Percentiles rank a stretch among this genome's conserved stretches.
Conservation (phyloP, 2,329 filamentous ascomycete genomes). For the Dothidotthia symphoricarpi region DNA sequence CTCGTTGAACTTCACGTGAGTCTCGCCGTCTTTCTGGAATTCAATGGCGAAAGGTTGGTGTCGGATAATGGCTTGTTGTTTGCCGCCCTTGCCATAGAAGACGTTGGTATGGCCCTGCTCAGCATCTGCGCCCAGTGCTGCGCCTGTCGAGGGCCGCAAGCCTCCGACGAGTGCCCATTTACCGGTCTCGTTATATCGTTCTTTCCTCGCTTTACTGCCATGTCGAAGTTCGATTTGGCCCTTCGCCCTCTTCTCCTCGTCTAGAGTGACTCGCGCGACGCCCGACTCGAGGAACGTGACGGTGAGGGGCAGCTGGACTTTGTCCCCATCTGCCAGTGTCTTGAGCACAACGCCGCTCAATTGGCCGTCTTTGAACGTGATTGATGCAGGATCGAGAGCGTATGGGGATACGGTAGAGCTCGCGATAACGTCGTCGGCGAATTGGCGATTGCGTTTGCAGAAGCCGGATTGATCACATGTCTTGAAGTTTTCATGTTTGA, state of each 20-base stretch:
- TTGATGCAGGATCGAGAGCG: conserved; percentile 66
- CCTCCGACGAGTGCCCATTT: conserved; percentile 85
- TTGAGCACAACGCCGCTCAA: conserved; percentile 82
- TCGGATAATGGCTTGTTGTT: conserved; percentile 78
- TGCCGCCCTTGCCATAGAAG: conserved; percentile 71
- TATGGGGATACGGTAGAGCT: conserved; percentile 81
- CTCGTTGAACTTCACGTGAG: conserved; percentile 85
- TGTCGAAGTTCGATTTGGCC: conserved; percentile 86
- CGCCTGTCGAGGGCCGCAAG: conserved; percentile 67
- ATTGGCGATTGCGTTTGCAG: conserved; percentile 90
- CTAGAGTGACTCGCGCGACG: conserved; percentile 79
- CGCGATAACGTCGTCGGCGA: conserved; percentile 72
- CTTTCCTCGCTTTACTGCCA: conserved; percentile 79
- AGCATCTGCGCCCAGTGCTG: conserved; percentile 65
- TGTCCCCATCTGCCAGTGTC: conserved; percentile 62
- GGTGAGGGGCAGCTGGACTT: conserved; percentile 76
- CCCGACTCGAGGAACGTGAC: conserved; percentile 89
- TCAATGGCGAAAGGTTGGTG: conserved; percentile 82
- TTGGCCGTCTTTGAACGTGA: conserved; percentile 75
- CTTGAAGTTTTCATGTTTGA: conserved; percentile 97
- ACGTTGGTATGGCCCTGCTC: conserved; percentile 68
- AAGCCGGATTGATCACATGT: conserved; percentile 95
- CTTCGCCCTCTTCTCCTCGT: conserved; percentile 87
- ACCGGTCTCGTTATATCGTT: conserved; percentile 89
- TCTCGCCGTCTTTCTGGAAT: conserved; percentile 78